phyloP scores from a whole-genome alignment of 2,329 filamentous ascomycete species.

The Escovopsis sp. region DNA sequence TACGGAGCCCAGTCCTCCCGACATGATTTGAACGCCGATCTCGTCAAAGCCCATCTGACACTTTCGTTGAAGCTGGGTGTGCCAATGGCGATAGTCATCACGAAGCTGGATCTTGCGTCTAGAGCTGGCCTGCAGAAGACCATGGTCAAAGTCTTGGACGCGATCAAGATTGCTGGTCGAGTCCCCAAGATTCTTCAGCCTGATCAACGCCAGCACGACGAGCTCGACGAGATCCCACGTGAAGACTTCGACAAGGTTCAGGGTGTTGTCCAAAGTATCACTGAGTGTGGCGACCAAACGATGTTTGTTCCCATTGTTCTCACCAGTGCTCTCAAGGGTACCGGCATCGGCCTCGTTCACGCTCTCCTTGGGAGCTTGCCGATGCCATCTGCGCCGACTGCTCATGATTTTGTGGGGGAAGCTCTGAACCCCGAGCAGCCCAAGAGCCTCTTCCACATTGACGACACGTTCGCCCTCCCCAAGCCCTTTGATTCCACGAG shows the following conservation, averaged over 20 bases:
- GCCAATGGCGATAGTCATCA: conserved; percentile 70
- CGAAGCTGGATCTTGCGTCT: conserved; percentile 79
- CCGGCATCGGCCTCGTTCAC: conserved; percentile 68
- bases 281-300: conserved; percentile 25
- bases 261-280: conserved; percentile 37
- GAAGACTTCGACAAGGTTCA: conserved; percentile 44
- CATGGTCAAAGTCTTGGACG: conserved; percentile 58
- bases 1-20: conserved; percentile 1
- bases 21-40: conserved; percentile 40
- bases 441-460: conserved; percentile 66
- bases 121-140: conserved; percentile 55
- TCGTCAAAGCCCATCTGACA: conserved; percentile 68
- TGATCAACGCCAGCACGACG: conserved; percentile 30
- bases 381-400: conserved; percentile 41
- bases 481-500: conserved; percentile 33
- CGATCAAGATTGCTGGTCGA: conserved; percentile 61
- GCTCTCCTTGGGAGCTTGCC: conserved; percentile 67
- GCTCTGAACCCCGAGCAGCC: conserved; percentile 45
- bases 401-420: conserved; percentile 39
- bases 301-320: conserved; percentile 68
- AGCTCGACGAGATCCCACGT: conserved; percentile 41
- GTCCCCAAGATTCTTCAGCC: conserved; percentile 58
- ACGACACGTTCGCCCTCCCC: conserved; percentile 72
- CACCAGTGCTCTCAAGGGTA: conserved; percentile 74
- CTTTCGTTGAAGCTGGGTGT: conserved; percentile 69